These are phyloP conservation scores for Rheum nobile DNA, from an alignment of 148 eudicot species.

Conservation along the genomic window DNA sequence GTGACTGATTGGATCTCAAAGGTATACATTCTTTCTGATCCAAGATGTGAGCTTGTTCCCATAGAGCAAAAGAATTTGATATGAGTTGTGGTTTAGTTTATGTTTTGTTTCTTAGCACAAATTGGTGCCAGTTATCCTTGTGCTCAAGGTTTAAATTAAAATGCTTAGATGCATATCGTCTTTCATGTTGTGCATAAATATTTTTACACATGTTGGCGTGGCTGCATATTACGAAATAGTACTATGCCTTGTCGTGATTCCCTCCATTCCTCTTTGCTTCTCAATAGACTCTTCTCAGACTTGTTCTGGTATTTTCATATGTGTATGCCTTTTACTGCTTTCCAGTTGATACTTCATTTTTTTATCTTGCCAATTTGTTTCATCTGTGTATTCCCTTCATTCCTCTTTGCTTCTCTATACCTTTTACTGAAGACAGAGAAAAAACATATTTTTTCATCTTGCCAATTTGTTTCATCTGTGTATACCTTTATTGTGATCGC, in stretches of 20 bases:
- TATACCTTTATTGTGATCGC: too few species aligned
- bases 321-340: neutral
- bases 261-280: too few species aligned
- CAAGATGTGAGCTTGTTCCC: too few species aligned
- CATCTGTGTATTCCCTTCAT: too few species aligned
- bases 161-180: neutral
- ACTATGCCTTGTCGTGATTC: too few species aligned
- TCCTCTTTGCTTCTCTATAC: too few species aligned
- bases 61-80: too few species aligned
- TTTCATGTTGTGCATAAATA: neutral
- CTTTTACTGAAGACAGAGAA: too few species aligned
- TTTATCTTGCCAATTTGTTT: neutral
- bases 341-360: neutral
- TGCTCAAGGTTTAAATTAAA: neutral
- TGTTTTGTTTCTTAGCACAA: neutral
- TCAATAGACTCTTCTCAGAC: neutral
- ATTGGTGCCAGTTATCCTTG: too few species aligned
- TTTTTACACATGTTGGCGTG: neutral
- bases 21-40: conserved; percentile 20
- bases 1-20: conserved; percentile 97
- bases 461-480: too few species aligned
- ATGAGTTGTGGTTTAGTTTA: neutral
- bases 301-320: neutral
- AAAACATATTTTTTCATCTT: too few species aligned
- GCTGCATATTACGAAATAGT: neutral